Evolutionary conservation across 176 grass and related monocot genomes (phyloP).

Genomic region (Avena sativa): DNA sequence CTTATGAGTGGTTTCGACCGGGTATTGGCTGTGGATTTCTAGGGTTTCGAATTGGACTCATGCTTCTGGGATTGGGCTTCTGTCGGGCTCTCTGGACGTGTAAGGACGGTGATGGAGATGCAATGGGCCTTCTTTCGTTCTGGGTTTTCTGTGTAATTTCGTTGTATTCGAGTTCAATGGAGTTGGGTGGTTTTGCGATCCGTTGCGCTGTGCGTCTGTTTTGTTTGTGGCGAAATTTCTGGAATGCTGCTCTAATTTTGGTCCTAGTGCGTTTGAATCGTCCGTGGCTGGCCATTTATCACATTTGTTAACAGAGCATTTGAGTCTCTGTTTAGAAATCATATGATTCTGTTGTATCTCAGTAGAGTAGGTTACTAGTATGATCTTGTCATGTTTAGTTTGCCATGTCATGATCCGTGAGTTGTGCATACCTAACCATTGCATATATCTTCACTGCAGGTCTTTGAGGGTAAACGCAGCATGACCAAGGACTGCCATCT

Average conservation of each 20-base stretch:
- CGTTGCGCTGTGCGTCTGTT: background rate
- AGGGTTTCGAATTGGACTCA: background rate
- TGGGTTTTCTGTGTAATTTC: background rate
- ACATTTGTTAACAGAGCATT: no score
- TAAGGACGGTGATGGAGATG: background rate
- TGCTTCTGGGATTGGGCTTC: background rate
- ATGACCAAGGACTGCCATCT: conserved; percentile 83
- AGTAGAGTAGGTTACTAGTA: no score
- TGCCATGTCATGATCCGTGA: no score
- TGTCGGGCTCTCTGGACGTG: background rate
- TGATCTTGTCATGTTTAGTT: no score
- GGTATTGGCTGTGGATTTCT: background rate
- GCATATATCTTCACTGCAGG: conserved; percentile 39
- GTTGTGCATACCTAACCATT: background rate
- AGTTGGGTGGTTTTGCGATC: background rate
- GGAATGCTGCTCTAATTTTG: background rate
- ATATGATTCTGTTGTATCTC: no score
- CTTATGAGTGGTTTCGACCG: background rate
- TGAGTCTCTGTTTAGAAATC: no score
- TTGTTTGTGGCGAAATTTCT: background rate
- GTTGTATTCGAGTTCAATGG: background rate
- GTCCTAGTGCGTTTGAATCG: background rate
- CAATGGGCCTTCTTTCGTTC: background rate
- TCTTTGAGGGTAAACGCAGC: conserved; percentile 78
- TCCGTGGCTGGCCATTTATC: background rate